A percentile compares a stretch with the other conserved stretches of the same genome.
Evolutionary conservation across 805 yeast genomes (phyloP).

Genomic region (Saturnispora sekii): DNA sequence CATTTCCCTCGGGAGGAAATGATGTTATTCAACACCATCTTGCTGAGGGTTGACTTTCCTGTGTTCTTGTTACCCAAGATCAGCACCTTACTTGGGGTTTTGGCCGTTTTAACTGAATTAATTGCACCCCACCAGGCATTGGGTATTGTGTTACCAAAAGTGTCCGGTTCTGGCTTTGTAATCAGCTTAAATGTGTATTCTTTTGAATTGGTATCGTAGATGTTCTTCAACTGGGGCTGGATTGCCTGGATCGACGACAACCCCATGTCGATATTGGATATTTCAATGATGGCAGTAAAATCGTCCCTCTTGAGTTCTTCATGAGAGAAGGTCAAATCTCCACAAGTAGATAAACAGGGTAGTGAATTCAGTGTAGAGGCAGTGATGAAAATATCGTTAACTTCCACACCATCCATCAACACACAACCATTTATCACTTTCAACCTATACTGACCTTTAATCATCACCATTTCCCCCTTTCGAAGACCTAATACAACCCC

Average conservation of each 20-base stretch:
- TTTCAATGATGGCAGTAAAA: slow-evolving; percentile 34
- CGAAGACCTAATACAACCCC: slow-evolving; percentile 30
- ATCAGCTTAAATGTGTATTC: slow-evolving; percentile 30
- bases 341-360: slow-evolving; percentile 22
- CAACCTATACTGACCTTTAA: slow-evolving; percentile 39
- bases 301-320: not conserved
- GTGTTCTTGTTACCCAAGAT: slow-evolving; percentile 62
- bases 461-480: slow-evolving; percentile 26
- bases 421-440: slow-evolving; percentile 39
- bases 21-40: slow-evolving; percentile 42
- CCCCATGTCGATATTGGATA: slow-evolving; percentile 33
- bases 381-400: slow-evolving; percentile 18
- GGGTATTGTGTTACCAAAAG: slow-evolving; percentile 21
- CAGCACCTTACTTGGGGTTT: slow-evolving; percentile 23
- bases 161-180: slow-evolving; percentile 20
- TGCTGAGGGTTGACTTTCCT: slow-evolving; percentile 71
- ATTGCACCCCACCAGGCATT: slow-evolving; percentile 21
- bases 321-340: too few relatives aligned
- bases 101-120: slow-evolving; percentile 6
- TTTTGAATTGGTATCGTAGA: slow-evolving; percentile 23
- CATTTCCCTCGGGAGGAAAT: slow-evolving; percentile 23
- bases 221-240: slow-evolving; percentile 36
- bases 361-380: slow-evolving; percentile 28
- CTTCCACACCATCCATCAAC: slow-evolving; percentile 31
- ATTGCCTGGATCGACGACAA: slow-evolving; percentile 34